Evolutionary conservation across 1,284 basidiomycete genomes (phyloP).

Genomic region (Moesziomyces parantarcticus): DNA sequence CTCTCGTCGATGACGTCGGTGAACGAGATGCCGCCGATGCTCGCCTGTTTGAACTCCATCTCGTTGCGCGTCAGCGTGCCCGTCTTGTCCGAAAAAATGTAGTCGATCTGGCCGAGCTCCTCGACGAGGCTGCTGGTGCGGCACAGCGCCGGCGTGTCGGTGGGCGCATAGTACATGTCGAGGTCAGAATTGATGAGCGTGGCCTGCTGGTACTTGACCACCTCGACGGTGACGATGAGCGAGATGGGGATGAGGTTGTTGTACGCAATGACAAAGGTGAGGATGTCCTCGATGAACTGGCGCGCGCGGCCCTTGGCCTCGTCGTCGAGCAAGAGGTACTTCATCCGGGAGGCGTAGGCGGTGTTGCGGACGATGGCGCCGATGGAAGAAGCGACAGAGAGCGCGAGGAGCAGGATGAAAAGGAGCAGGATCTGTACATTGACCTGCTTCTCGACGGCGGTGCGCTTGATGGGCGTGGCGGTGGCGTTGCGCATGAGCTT

Average conservation of each 20-base stretch:
- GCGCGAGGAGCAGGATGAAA: slow-evolving; percentile 84
- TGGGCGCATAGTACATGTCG: slow-evolving; percentile 83
- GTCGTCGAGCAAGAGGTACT: slow-evolving; percentile 59
- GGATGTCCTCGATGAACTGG: slow-evolving; percentile 78
- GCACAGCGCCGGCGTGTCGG: slow-evolving; percentile 95
- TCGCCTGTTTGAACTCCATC: slow-evolving; percentile 96
- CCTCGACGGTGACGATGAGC: slow-evolving; percentile 98
- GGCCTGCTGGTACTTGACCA: slow-evolving; percentile 98
- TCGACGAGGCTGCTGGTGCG: slow-evolving; percentile 97
- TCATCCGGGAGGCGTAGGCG: slow-evolving; percentile 53
- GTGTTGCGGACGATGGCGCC: slow-evolving; percentile 79
- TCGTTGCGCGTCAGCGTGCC: slow-evolving; percentile 95
- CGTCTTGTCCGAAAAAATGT: slow-evolving; percentile 98
- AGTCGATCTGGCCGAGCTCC: slow-evolving; percentile 98
- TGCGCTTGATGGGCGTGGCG: slow-evolving; percentile 92
- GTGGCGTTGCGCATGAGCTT: slow-evolving; percentile 95
- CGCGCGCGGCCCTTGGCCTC: slow-evolving; percentile 61
- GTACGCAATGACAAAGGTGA: slow-evolving; percentile 98
- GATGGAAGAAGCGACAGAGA: slow-evolving; percentile 90
- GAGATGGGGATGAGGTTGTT: slow-evolving; percentile 99
- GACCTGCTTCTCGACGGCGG: slow-evolving; percentile 94
- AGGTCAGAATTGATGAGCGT: slow-evolving; percentile 93
- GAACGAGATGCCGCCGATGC: slow-evolving; percentile 87
- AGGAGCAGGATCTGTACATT: slow-evolving; percentile 97
- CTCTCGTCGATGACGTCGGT: slow-evolving; percentile 87